Conservation (phyloP, 2,329 filamentous ascomycete genomes). For the Ophiostoma perfectum region DNA sequence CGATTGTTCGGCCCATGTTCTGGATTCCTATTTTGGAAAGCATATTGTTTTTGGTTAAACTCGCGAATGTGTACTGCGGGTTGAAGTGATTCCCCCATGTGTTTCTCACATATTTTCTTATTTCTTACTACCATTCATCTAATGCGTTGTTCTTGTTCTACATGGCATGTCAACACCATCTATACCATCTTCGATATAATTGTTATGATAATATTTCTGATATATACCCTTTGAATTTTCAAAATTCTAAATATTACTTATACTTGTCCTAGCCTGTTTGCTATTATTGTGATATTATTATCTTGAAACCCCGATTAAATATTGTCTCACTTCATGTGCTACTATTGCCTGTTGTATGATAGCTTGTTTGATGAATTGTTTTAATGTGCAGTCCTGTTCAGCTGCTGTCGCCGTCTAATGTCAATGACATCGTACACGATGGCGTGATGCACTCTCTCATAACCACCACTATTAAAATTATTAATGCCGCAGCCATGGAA, state of each 20-base stretch:
- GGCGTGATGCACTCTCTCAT: neutral
- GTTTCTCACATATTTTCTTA: neutral
- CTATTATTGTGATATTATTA: neutral
- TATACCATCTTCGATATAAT: too few relatives aligned
- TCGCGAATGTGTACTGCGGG: neutral
- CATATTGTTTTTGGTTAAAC: constrained; percentile 7
- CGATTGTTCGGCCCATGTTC: neutral
- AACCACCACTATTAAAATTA: neutral
- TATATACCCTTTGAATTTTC: constrained; percentile 1
- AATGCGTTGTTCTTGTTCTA: constrained; percentile 4
- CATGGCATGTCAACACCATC: neutral
- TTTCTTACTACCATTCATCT: neutral
- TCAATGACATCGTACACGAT: neutral
- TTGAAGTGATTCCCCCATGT: constrained; percentile 13
- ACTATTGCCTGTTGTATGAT: too few relatives aligned
- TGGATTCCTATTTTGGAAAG: neutral
- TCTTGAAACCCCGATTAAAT: too few relatives aligned
- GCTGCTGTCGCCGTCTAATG: neutral
- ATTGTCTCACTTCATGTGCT: too few relatives aligned
- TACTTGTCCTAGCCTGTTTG: too few relatives aligned
- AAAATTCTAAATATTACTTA: too few relatives aligned
- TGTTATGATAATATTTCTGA: too few relatives aligned
- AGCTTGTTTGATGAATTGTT: neutral
- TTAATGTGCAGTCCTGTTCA: neutral
- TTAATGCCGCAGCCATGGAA: neutral